Evolutionary conservation across 169 alveolate genomes (phyloP), one percentile per base, ranked within the genome.

Genomic region (Plasmodium yoelii): DNA sequence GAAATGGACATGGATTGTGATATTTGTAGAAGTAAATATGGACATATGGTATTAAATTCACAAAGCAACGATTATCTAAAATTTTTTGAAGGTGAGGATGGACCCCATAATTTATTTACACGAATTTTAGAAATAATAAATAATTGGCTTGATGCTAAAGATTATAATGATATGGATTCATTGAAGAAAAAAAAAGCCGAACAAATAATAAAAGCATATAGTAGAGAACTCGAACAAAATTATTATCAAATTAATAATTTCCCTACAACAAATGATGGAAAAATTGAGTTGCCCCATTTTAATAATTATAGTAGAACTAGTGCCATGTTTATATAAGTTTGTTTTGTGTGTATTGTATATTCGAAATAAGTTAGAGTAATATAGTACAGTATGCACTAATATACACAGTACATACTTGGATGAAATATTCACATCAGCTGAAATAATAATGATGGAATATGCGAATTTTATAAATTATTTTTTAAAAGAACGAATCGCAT

Each of bases 11-110:
- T 80, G 22, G 60, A 49, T 18, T 67, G 90, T 47, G 82, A 80
- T 8, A 55, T 80, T 12, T 80, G 82, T 28, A 80, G 84, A 55
- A 42, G 26, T n/a, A 67, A 67, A 49, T 80, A 90, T 82, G 94
- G 94, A 18, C 63, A 84, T 51, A 88, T 86, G 51, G 19, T 59
- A n/a, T 39, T 82, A 22, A 64, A 74, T 44, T 26, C 57, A 10
- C 63, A 56, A 9, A 68, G 63, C 15, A 57, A 28, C 19, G 73
- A 75, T 69, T 90, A 82, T 18, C 51, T 80, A 65, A 51, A 69
- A 18, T 67, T 65, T 71, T 80, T 80, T 49, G 90, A 80, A 67
- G 90, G 82, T 6, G 15, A 26, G 12, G 82, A 80, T 67, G 90
- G 68, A 18, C 24, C 70, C 39, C 88, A 75, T 22, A 80, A 44